Percentiles rank a stretch among this genome's conserved stretches.
Evolutionary conservation across 116 monocot species (phyloP).

Genomic region (Papilionanthe hybrid): DNA sequence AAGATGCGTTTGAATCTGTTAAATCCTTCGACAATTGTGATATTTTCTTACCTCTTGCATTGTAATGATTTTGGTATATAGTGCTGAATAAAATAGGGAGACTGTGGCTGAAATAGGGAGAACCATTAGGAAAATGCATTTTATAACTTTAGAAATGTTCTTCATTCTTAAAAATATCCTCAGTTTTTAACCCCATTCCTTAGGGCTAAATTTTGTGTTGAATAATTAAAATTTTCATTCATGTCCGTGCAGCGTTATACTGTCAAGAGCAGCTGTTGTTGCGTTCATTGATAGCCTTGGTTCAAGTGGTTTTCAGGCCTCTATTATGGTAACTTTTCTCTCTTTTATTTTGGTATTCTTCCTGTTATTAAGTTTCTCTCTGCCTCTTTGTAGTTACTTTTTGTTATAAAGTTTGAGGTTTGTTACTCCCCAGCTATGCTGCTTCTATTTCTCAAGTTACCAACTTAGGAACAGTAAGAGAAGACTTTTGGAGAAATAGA

Average conservation of each 20-base stretch:
- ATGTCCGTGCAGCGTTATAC: conserved; percentile 45
- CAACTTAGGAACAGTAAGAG: background rate
- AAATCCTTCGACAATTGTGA: background rate
- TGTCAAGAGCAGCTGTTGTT: conserved; percentile 66
- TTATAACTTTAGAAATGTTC: no score
- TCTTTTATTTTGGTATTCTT: background rate
- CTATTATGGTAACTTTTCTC: conserved; percentile 55
- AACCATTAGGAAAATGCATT: no score
- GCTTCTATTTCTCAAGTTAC: background rate
- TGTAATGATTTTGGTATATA: no score
- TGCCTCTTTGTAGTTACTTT: background rate
- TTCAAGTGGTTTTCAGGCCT: conserved; percentile 67
- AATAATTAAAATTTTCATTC: background rate
- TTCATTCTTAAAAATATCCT: background rate
- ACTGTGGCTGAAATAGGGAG: no score
- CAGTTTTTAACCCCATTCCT: background rate
- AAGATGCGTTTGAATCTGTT: no score
- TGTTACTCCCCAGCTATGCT: background rate
- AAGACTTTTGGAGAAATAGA: background rate
- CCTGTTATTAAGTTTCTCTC: background rate
- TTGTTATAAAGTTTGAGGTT: background rate
- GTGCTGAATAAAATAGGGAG: no score
- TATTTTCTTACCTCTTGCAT: background rate
- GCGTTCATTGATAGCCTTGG: conserved; percentile 62
- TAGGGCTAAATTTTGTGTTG: background rate